Evolutionary conservation across 75 land plant species (phyloP).

Genomic region (Cunninghamia lanceolata): DNA sequence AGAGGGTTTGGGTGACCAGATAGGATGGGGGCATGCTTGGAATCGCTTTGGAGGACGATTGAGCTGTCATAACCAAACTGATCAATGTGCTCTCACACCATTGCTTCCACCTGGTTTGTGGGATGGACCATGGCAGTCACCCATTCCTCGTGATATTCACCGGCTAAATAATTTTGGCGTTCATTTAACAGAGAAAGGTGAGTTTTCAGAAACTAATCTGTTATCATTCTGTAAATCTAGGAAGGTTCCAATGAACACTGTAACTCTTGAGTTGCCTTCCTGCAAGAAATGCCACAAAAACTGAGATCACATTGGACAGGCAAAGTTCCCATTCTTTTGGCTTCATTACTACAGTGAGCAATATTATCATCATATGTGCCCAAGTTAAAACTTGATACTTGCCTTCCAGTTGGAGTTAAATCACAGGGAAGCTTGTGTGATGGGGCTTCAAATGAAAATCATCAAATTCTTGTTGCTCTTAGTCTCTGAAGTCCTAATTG

Average conservation of each 20-base stretch:
- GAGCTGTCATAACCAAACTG: constrained; percentile 66
- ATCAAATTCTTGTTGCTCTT: neutral
- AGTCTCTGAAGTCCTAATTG: neutral
- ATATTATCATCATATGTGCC: neutral
- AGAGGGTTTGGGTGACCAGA: constrained; percentile 61
- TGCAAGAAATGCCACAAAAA: constrained; percentile 6
- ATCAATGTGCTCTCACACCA: constrained; percentile 85
- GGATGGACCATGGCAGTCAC: constrained; percentile 93
- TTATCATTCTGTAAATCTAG: constrained; percentile 43
- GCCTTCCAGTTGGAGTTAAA: neutral
- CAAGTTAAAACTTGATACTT: neutral
- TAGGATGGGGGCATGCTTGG: constrained; percentile 96
- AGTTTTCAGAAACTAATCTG: constrained; percentile 43
- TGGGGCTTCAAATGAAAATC: neutral
- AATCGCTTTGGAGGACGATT: constrained; percentile 76
- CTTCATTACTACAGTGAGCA: neutral
- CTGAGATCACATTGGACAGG: neutral
- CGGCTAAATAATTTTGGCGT: constrained; percentile 60
- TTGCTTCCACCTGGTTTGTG: constrained; percentile 91
- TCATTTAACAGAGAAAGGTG: constrained; percentile 53
- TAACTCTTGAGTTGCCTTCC: constrained; percentile 13
- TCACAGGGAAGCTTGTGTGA: neutral
- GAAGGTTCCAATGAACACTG: constrained; percentile 25
- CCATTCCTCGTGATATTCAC: constrained; percentile 58
- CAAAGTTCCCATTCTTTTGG: neutral